Base-by-base conservation (phyloP, 2,329 filamentous ascomycete genomes). In the Magnaporthiopsis incrustans region DNA sequence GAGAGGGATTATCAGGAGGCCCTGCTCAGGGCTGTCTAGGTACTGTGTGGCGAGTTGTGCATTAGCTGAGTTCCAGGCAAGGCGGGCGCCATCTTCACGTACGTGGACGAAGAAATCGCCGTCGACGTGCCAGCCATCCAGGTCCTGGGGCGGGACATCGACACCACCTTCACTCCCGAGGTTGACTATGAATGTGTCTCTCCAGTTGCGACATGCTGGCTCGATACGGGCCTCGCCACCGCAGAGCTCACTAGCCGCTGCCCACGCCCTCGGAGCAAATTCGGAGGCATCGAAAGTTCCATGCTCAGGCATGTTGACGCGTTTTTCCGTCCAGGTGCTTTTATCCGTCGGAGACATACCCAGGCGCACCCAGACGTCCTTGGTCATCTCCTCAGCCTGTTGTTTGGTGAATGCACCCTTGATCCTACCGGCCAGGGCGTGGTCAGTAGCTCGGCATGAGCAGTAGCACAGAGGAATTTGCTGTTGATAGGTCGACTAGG, bases 11-110 rank as follows among this genome's bases (percentile, higher is more conserved):
- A 90, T 85, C 1, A 90, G 78, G 18, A 90, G 74, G 0, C 79
- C 88, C 72, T 91, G 88, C 75, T 91, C 88, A 0, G 84, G 84
- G 26, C 83, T 87, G 71, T 90, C 88, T 50, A 91, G 81, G 68
- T 87, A 91, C 44, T 53, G 22, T 5, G 44, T 3, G 22, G 44
- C 11, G 8, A n/a, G 44, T n/a, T 53, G 1, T n/a, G 10, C 10
- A 53, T 53, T 53, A 53, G 44, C 44, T 11, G n/a, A 3, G 18
- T 10, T 53, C 15, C 18, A 25, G 6, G 44, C 10, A n/a, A 25
- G 44, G 44, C 11, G 18, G 44, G 2, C 44, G 2, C n/a, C 14
- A 18, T 18, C 18, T 4, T 25, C 5, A 53, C 44, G 18, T 53
- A 53, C 44, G 75, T 90, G 88, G 6, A 88, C 80, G 71, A 90